Evolutionary conservation across 2,329 filamentous ascomycete species (phyloP), one percentile per base, ranked within the genome.

Genomic region (Aureobasidium uvarum): DNA sequence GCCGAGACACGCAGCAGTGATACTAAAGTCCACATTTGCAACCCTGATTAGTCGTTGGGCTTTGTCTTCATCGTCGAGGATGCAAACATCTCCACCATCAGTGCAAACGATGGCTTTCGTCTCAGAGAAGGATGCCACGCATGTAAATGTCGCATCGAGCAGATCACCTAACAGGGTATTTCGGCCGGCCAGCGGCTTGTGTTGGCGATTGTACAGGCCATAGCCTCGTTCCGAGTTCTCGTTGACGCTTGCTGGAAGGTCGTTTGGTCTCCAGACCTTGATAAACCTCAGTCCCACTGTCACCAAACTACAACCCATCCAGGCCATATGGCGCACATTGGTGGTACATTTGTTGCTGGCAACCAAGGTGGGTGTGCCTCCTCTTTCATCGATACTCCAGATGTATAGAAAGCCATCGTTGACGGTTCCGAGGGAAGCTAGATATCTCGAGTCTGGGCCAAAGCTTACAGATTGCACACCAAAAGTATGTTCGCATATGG

Each of bases 321-420:
- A 99, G 46, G 90, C 84, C 86, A 99, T 96, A 62, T 89, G 88
- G 69, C 88, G 89, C 71, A 98, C 85, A 68, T 87, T 87, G 20
- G 91, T 92, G 7, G 93, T 98, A 77, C 95, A 98, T 75, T 95
- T 91, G 77, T 98, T 98, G 82, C 85, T 96, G 74, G 83, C 94
- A 84, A 88, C 83, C 39, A 98, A 81, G 71, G 84, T 92, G 1
- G 92, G 89, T 23, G 89, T 84, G 20, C 93, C 94, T 11, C 86
- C 95, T 56, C 87, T 89, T n/a, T 89, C 79, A 72, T 96, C 92
- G 69, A 97, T 85, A 70, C 83, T 86, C 93, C 94, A 98, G 33
- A 98, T 84, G 74, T 94, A 96, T 23, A 99, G 82, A 74, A 96
- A 98, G 0, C 94, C 94, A 77, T 99, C 95, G 74, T 97, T 97